Percentiles rank a stretch among this genome's conserved stretches.
Evolutionary conservation across 768 basidiomycete species (phyloP).

Genomic region (Suillus ampliporus): DNA sequence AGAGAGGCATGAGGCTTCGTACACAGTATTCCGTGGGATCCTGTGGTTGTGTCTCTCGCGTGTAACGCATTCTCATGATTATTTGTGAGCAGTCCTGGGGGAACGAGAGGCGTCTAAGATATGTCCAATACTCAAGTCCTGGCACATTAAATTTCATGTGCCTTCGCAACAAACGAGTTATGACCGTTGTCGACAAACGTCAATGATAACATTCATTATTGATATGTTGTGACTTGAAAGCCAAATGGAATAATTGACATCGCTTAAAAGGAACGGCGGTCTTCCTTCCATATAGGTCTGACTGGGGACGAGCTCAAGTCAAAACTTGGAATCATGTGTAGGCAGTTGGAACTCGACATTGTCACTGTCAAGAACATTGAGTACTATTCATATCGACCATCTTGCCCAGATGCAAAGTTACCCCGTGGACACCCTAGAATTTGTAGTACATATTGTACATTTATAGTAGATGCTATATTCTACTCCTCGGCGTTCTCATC

Average conservation of each 20-base stretch:
- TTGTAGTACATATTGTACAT: not conserved
- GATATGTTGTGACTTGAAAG: not conserved
- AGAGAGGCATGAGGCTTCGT: not conserved
- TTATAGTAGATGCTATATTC: slow-evolving; percentile 22
- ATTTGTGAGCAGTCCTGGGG: not conserved
- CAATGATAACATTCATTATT: not conserved
- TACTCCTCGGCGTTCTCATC: slow-evolving; percentile 33
- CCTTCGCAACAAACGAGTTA: not conserved
- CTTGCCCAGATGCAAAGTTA: not conserved
- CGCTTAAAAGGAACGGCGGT: not conserved
- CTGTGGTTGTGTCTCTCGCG: not conserved
- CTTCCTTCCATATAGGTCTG: not conserved
- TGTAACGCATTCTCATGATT: slow-evolving; percentile 5
- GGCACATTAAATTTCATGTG: slow-evolving; percentile 4
- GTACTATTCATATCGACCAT: slow-evolving; percentile 1
- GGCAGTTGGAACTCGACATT: not conserved
- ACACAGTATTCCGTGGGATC: not conserved
- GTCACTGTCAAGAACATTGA: not conserved
- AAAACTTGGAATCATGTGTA: not conserved
- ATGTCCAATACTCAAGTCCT: not conserved
- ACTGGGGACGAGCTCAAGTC: not conserved
- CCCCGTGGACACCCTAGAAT: not conserved
- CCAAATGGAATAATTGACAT: not conserved
- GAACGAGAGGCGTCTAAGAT: not conserved
- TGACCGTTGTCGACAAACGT: not conserved